Evolutionary conservation across 441 rosid species (phyloP).

Genomic region (Oxalis stricta): DNA sequence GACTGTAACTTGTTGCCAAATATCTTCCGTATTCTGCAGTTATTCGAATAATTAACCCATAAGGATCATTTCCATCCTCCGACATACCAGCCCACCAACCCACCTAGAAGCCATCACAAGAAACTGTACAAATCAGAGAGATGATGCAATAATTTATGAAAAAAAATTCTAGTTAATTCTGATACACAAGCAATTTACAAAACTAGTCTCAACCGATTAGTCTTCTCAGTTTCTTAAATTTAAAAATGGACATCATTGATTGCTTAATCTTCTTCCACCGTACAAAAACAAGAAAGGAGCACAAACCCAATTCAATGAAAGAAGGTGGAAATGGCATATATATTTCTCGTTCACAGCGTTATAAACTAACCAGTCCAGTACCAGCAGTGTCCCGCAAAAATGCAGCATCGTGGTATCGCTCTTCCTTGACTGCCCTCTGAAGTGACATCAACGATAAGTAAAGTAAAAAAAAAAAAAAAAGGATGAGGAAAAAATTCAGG

Average conservation of each 20-base stretch:
- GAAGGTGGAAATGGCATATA: not conserved
- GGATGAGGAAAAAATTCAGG: constrained; percentile 1
- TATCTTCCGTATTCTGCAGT: constrained; percentile 98
- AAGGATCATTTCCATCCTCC: constrained; percentile 62
- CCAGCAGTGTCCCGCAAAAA: constrained; percentile 55
- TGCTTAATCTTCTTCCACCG: no score
- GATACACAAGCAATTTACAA: no score
- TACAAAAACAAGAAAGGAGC: not conserved
- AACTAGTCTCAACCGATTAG: no score
- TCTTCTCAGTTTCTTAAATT: no score
- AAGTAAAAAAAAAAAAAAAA: not conserved
- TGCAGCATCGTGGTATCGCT: constrained; percentile 53
- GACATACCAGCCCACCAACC: constrained; percentile 99
- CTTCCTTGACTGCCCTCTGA: constrained; percentile 47
- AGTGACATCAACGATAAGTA: no score
- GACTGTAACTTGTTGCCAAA: constrained; percentile 82
- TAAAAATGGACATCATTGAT: constrained; percentile 1
- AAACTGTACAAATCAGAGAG: not conserved
- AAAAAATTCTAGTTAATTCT: not conserved
- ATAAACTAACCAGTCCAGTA: constrained; percentile 55
- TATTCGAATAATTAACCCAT: constrained; percentile 70
- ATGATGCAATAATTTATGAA: not conserved
- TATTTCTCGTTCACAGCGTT: not conserved
- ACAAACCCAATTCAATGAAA: no score
- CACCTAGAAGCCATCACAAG: constrained; percentile 35